Percentiles rank a stretch among this genome's conserved stretches.
phyloP scores from a whole-genome alignment of 352 stramenopile species.

The Phytopythium oedochilum region DNA sequence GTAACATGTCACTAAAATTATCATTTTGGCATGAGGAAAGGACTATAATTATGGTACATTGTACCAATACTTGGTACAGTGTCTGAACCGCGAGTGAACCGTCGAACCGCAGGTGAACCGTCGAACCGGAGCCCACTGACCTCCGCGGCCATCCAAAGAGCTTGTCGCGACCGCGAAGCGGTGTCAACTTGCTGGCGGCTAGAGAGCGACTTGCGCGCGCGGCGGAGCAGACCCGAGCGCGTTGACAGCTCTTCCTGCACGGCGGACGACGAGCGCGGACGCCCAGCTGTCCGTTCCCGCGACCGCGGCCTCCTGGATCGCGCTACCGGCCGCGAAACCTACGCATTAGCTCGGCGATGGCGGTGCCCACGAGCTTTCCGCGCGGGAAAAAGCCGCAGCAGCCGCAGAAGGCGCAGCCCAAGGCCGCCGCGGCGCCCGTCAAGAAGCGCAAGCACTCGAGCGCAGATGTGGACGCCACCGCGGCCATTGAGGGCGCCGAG shows the following conservation, averaged over 20 bases:
- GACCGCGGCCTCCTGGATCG: background rate
- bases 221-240: background rate
- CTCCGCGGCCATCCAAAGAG: slow-evolving; percentile 1
- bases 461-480: slow-evolving; percentile 11
- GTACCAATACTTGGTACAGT: too few relatives aligned
- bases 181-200: background rate
- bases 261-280: background rate
- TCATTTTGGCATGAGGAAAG: background rate
- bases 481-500: slow-evolving; percentile 19
- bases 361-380: slow-evolving; percentile 51
- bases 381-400: slow-evolving; percentile 54
- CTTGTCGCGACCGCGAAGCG: background rate
- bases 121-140: background rate
- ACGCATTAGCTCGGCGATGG: slow-evolving; percentile 8
- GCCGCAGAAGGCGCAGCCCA: slow-evolving; percentile 4
- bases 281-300: background rate
- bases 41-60: background rate
- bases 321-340: background rate
- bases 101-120: background rate
- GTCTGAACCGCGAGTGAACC: background rate
- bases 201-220: slow-evolving; percentile 1
- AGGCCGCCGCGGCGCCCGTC: slow-evolving; percentile 3
- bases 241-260: background rate
- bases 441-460: slow-evolving; percentile 43
- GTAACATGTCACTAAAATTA: background rate